A percentile compares a stretch with the other conserved stretches of the same genome.
These are phyloP conservation scores for Coniella lustricola DNA, from an alignment of 2,329 filamentous ascomycete genomes.

Conservation along the genomic window DNA sequence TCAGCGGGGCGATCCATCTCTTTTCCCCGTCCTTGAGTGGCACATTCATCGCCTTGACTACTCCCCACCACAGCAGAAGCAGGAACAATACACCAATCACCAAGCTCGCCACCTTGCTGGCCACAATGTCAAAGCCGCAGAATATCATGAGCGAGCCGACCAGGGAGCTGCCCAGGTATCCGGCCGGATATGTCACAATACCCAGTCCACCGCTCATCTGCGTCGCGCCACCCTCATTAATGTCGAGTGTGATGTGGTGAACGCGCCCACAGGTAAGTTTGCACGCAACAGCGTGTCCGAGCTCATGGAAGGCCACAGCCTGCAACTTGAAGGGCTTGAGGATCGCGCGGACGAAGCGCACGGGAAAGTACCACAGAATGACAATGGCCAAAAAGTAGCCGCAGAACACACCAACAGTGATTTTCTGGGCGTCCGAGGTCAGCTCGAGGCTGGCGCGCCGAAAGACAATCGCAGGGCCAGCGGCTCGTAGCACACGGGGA, in stretches of 20 bases:
- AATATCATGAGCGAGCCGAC: slow-evolving; percentile 74
- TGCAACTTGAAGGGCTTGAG: slow-evolving; percentile 87
- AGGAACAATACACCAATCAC: slow-evolving; percentile 67
- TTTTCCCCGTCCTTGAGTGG: slow-evolving; percentile 42
- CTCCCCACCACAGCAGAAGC: slow-evolving; percentile 68
- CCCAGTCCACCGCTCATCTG: slow-evolving; percentile 64
- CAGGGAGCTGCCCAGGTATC: slow-evolving; percentile 69
- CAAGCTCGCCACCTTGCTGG: slow-evolving; percentile 71
- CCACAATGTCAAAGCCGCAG: slow-evolving; percentile 74
- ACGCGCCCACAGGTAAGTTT: slow-evolving; percentile 67
- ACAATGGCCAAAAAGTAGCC: slow-evolving; percentile 68
- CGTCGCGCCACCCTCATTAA: slow-evolving; percentile 70
- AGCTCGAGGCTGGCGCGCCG: slow-evolving; percentile 47
- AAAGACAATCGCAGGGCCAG: slow-evolving; percentile 26
- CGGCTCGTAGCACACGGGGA: slow-evolving; percentile 4
- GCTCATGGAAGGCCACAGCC: slow-evolving; percentile 76
- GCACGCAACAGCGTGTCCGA: slow-evolving; percentile 67
- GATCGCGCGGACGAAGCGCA: slow-evolving; percentile 57
- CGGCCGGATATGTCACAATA: slow-evolving; percentile 67
- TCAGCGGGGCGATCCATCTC: slow-evolving; percentile 71
- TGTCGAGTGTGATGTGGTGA: slow-evolving; percentile 67
- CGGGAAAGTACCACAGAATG: slow-evolving; percentile 69
- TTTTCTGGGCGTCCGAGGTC: slow-evolving; percentile 56
- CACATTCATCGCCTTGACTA: slow-evolving; percentile 1
- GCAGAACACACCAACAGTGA: slow-evolving; percentile 65